These are phyloP conservation scores for Phytopythium montanum DNA, from an alignment of 352 stramenopile genomes.

Conservation along the genomic window DNA sequence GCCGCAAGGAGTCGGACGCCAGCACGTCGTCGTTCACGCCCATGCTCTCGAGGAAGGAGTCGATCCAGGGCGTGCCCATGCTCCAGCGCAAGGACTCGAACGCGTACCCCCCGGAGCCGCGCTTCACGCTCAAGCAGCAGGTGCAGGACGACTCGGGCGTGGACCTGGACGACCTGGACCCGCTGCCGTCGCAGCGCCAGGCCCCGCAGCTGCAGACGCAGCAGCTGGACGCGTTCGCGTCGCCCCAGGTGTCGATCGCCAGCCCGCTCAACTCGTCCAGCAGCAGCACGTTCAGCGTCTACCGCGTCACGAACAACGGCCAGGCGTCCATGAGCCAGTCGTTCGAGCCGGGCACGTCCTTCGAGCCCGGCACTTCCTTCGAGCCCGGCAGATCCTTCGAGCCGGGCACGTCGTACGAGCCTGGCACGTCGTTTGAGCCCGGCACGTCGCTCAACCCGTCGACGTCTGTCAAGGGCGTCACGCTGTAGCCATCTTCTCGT, in stretches of 20 bases:
- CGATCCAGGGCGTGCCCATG: constrained; percentile 20
- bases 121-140: constrained; percentile 39
- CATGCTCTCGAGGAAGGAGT: constrained; percentile 28
- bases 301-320: constrained; percentile 10
- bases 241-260: constrained; percentile 18
- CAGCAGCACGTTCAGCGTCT: constrained; percentile 8
- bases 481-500: constrained; percentile 18
- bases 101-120: constrained; percentile 24
- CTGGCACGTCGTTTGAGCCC: constrained; percentile 7
- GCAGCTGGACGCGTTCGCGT: constrained; percentile 8
- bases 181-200: constrained; percentile 10
- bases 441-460: constrained; percentile 13
- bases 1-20: constrained; percentile 28
- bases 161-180: constrained; percentile 16
- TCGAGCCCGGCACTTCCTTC: constrained; percentile 17
- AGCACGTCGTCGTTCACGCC: constrained; percentile 14
- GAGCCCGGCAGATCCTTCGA: constrained; percentile 22
- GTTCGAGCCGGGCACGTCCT: constrained; percentile 19
- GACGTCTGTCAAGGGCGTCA: constrained; percentile 32
- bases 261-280: constrained; percentile 14
- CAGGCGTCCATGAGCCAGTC: constrained; percentile 9
- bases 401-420: constrained; percentile 15
- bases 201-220: constrained; percentile 4
- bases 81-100: constrained; percentile 33
- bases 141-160: constrained; percentile 26